Conservation (phyloP, 1,284 basidiomycete genomes). For the Rhodotorula sp. region DNA sequence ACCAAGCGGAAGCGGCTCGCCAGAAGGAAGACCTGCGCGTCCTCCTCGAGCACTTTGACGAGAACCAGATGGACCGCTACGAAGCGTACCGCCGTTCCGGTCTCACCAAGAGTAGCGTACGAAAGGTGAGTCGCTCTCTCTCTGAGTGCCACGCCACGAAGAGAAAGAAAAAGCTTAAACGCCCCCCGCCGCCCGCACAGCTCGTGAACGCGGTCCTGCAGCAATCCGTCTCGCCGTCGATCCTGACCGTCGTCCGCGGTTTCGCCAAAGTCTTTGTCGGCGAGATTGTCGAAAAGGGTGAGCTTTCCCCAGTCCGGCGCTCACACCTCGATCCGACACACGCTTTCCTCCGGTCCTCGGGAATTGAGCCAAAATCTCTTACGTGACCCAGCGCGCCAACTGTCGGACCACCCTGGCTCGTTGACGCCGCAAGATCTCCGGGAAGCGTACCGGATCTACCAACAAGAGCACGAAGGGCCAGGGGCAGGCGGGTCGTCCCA, state of each 20-base stretch:
- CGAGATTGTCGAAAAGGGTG: conserved; percentile 84
- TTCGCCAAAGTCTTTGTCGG: conserved; percentile 90
- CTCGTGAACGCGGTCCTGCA: conserved; percentile 79
- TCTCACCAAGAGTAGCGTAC: conserved; percentile 74
- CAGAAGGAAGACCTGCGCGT: conserved; percentile 55
- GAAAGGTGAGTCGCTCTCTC: conserved; percentile 59
- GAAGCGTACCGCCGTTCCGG: conserved; percentile 81
- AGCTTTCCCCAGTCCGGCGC: conserved; percentile 19
- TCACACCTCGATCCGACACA: not conserved
- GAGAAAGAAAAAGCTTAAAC: not conserved
- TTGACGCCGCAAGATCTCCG: conserved; percentile 81
- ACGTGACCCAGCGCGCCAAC: conserved; percentile 62
- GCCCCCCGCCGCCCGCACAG: conserved; percentile 51
- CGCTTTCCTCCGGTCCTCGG: not conserved
- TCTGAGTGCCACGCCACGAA: no score
- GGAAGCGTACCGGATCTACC: conserved; percentile 80
- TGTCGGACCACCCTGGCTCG: conserved; percentile 71
- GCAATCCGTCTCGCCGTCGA: conserved; percentile 75
- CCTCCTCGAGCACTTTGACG: conserved; percentile 79
- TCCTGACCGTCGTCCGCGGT: conserved; percentile 83
- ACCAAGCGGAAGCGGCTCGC: conserved; percentile 28
- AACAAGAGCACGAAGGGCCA: conserved; percentile 54
- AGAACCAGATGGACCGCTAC: conserved; percentile 80
- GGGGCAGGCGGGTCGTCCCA: conserved; percentile 17
- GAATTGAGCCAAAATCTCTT: no score